Evolutionary conservation across 2,329 filamentous ascomycete species (phyloP).

Genomic region (Hypoxylon rubiginosum): DNA sequence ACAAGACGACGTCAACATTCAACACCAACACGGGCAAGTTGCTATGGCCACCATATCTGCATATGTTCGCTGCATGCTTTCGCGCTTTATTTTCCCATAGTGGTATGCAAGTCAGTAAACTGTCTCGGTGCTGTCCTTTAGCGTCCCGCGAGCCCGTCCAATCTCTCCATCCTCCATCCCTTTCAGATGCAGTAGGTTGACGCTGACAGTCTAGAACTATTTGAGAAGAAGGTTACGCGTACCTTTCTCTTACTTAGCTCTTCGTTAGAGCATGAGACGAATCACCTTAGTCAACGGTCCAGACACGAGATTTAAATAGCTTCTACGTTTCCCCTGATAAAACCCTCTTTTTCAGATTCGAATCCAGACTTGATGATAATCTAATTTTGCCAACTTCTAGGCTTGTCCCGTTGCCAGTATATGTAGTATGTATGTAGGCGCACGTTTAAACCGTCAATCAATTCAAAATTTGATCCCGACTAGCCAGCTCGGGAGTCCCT

Average conservation of each 20-base stretch:
- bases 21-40: conserved; percentile 31
- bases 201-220: conserved; percentile 30
- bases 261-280: conserved; percentile 27
- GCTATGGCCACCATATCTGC: conserved; percentile 29
- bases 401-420: background rate
- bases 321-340: conserved; percentile 10
- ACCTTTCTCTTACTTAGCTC: conserved; percentile 26
- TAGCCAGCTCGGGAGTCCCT: conserved; percentile 32
- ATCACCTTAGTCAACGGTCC: conserved; percentile 22
- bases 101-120: conserved; percentile 17
- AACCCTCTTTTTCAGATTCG: conserved; percentile 17
- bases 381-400: background rate
- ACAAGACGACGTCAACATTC: conserved; percentile 28
- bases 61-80: background rate
- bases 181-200: conserved; percentile 22
- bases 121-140: conserved; percentile 11
- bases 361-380: conserved; percentile 16
- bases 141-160: conserved; percentile 26
- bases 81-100: conserved; percentile 20
- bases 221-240: conserved; percentile 39
- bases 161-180: conserved; percentile 18
- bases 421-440: background rate
- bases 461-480: conserved; percentile 25
- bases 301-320: conserved; percentile 28
- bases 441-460: conserved; percentile 3